Conservation (phyloP, 2,329 filamentous ascomycete species). For the Ophiostoma pallidulum region DNA sequence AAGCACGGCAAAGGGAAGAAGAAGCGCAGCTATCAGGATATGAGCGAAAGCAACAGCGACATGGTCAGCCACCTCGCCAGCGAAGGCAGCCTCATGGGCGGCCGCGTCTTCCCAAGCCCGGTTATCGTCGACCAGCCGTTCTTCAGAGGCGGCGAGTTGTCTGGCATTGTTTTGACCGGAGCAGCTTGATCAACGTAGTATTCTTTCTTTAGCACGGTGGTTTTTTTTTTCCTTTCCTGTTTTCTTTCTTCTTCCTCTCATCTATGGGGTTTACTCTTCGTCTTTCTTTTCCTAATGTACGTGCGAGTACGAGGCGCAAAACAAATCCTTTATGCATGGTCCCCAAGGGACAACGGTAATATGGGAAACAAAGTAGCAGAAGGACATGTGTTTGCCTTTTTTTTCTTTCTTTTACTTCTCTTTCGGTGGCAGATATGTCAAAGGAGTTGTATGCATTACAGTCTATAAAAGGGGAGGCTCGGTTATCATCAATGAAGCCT, state of each 20-base stretch:
- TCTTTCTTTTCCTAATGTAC: no score
- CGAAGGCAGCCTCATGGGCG: conserved; percentile 6
- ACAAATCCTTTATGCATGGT: no score
- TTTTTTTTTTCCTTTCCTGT: neutral
- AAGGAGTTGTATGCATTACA: no score
- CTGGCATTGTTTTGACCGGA: neutral
- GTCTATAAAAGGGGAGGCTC: no score
- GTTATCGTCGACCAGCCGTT: neutral
- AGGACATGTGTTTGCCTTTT: no score
- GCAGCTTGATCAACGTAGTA: neutral
- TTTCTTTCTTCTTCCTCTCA: neutral
- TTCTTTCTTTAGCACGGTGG: no score
- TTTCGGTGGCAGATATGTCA: no score
- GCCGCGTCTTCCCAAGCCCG: conserved; percentile 4
- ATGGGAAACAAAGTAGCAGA: no score
- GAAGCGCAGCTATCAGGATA: conserved; percentile 11
- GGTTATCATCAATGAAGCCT: no score
- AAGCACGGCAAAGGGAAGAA: neutral
- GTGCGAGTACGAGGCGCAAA: no score
- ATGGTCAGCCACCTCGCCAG: neutral
- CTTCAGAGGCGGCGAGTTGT: neutral
- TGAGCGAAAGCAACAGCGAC: conserved; percentile 8
- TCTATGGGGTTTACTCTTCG: no score
- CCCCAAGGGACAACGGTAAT: no score
- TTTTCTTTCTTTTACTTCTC: neutral